Base-by-base conservation (phyloP, 106 monocot species). In the Dendrobium officinale region DNA sequence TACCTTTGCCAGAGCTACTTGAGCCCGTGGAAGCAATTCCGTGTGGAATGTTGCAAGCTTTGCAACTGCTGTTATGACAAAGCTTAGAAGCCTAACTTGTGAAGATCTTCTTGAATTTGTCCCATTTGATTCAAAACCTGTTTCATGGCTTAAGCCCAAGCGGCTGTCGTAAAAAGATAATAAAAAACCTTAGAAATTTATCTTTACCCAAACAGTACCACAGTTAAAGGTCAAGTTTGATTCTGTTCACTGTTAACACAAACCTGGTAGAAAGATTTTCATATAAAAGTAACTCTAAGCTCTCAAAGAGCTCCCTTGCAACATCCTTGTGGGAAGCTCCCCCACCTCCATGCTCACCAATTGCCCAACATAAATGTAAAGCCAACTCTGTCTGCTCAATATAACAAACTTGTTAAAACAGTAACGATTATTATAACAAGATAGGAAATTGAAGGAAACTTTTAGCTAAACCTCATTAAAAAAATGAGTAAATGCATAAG, bases 341-440 rank as follows among this genome's bases (percentile, higher is more conserved):
- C 78, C 94, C 94, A 56, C 86, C 97, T 81, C 94, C 97, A 88
- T 94, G 88, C 84, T 94, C 97, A 27, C 97, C 94, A 84, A 98
- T 94, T 58, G 92, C 97, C 94, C 94, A 98, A 78, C 94, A 98
- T 75, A 98, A 85, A 59, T 94, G 84, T 80, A 98, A 79, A 66
- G 92, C 92, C 79, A 98, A 81, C 83, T 92, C 94, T 72, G 92
- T 94, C 92, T 96, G 87, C 42, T 44, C 54, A 44, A 42, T 55
- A 49, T 22, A 74, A 45, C 20, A 83, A 68, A 54, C 9, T 49
- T 67, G 24, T 55, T 11, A 77, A 75, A 51, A 22, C 37, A 72
- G 72, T 13, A 2, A 15, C 17, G 3, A 8, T 37, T 33, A 26
- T 16, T 40, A 15, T 33, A 40, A 27, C 16, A 29, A 72, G 16